These are phyloP conservation scores for Zygoascus hellenicus DNA, from an alignment of 1,139 yeast species.

Conservation along the genomic window DNA sequence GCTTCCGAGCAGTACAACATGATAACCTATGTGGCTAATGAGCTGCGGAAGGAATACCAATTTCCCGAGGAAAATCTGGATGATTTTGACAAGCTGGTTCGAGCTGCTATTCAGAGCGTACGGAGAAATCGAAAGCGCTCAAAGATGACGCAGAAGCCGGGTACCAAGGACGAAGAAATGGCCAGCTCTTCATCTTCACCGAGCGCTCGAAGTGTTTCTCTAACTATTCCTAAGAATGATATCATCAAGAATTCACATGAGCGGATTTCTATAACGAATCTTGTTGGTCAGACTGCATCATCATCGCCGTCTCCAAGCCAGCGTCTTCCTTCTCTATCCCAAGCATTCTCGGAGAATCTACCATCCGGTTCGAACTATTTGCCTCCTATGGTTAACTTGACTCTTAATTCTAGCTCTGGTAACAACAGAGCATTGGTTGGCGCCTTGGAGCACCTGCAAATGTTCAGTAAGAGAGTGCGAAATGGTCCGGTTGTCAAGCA, in stretches of 20 bases:
- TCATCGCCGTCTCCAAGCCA: too few species aligned
- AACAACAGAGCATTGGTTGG: too few species aligned
- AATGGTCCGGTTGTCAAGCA: too few species aligned
- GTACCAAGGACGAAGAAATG: not conserved
- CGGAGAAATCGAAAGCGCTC: slow-evolving; percentile 57
- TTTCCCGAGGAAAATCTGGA: slow-evolving; percentile 51
- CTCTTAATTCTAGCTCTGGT: too few species aligned
- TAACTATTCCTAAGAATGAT: not conserved
- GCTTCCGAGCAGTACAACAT: slow-evolving; percentile 90
- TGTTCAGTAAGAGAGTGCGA: too few species aligned
- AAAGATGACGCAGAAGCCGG: not conserved
- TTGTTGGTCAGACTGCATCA: too few species aligned
- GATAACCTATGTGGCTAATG: slow-evolving; percentile 69
- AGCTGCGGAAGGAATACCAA: slow-evolving; percentile 68
- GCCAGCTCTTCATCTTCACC: not conserved
- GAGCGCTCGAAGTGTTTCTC: not conserved
- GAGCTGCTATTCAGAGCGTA: slow-evolving; percentile 87
- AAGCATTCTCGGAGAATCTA: too few species aligned
- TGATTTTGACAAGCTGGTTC: slow-evolving; percentile 83
- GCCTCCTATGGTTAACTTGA: too few species aligned
- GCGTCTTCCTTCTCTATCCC: too few species aligned
- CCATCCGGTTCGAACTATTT: too few species aligned
- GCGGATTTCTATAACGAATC: too few species aligned
- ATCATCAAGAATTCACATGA: not conserved
- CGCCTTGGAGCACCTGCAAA: too few species aligned